Percentiles rank a stretch among this genome's conserved stretches.
phyloP scores from a whole-genome alignment of 768 basidiomycete species.

The Mrakia gelida region DNA sequence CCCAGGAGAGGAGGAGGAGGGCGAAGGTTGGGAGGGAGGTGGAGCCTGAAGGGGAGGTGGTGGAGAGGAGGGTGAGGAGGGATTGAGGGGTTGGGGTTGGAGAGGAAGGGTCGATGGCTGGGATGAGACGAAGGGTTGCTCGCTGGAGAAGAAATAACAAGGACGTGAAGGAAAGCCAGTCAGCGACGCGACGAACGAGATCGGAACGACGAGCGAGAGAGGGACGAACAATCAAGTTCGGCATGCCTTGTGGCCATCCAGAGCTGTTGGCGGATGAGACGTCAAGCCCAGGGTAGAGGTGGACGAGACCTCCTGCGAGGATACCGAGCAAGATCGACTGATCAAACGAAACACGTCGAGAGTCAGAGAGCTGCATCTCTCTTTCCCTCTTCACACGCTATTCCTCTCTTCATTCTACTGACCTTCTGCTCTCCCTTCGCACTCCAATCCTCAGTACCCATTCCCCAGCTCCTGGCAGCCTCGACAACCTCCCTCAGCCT shows the following conservation, averaged over 20 bases:
- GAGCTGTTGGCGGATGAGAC: background rate
- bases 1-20: conserved; percentile 18
- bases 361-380: background rate
- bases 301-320: background rate
- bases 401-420: no score
- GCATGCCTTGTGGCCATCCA: background rate
- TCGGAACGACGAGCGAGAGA: background rate
- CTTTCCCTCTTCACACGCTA: no score
- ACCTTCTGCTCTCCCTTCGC: conserved; percentile 25
- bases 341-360: background rate
- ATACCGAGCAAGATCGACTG: conserved; percentile 16
- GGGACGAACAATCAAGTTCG: background rate
- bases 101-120: background rate
- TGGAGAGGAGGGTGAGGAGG: background rate
- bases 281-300: conserved; percentile 12
- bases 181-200: background rate
- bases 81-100: background rate
- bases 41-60: background rate
- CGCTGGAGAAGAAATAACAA: background rate
- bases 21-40: conserved; percentile 1
- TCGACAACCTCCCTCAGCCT: conserved; percentile 6
- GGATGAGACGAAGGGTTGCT: background rate
- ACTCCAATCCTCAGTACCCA: conserved; percentile 15
- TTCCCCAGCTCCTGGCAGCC: conserved; percentile 1
- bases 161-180: no score